Base-by-base conservation (phyloP, 148 eudicot genomes). In the Vaccinium macrocarpon region DNA sequence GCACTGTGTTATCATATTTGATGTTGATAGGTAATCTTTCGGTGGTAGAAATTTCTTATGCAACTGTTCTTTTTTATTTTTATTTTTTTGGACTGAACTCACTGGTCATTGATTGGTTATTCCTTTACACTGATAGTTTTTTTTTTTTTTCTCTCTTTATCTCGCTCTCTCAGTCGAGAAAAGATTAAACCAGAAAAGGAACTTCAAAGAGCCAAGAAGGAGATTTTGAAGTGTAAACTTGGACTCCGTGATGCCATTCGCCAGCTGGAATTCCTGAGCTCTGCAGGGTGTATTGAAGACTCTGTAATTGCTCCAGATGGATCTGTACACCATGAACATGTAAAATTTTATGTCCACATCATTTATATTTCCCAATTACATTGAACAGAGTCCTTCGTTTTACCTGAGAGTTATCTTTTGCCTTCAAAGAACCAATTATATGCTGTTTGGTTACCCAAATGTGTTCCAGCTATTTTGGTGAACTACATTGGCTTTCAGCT, bases 241-340 rank as follows among this genome's bases (percentile, higher is more conserved):
- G 99, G 93, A 84, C 87, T 96, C 74, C 95, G 99, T 81, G 98
- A 96, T 88, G 93, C 91, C 78, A 81, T 96, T 88, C 94, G 80
- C 81, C 94, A 96, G 86, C 87, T 96, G 90, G 99, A 96, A 86
- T 81, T 90, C 86, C 94, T 94, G 81, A 92, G 97, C 84, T 93
- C 99, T 81, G 91, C 85, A 76, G 99, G 99, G 70, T 85, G 91
- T 86, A 96, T 94, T 84, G 95, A 92, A 35, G 92, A 88, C 32
- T 88, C 95, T 81, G 88, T 88, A 15, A 86, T 96, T 84, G 93
- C 93, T 86, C 90, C 96, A 42, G 99, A 96, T 92, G 99, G 99
- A 82, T 94, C 99, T 82, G 92, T 96, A 82, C 92, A 96, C 88
- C 99, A 96, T 89, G 98, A 96, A 83, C 93, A 96, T 90, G 99